Percentiles rank a stretch among this genome's conserved stretches.
These are phyloP conservation scores for Breviolum minutum DNA, from an alignment of 73 alveolate genomes.

Conservation along the genomic window DNA sequence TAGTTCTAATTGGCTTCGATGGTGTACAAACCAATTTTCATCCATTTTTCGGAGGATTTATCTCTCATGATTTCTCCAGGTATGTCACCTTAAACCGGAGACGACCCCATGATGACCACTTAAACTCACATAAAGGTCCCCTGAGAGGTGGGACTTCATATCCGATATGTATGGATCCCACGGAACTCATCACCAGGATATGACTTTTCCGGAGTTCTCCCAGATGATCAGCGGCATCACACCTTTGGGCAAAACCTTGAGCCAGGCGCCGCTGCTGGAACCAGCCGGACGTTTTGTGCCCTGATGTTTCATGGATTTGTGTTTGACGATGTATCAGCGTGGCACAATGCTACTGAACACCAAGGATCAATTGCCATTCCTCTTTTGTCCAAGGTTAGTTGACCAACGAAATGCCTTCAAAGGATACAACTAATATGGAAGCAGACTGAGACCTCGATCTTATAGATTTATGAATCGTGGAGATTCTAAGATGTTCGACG, in stretches of 20 bases:
- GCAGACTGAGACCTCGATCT: not conserved
- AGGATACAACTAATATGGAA: not conserved
- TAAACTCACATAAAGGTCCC: not conserved
- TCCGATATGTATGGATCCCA: not conserved
- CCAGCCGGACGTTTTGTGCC: not conserved
- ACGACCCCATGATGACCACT: not conserved
- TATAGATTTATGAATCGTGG: too few relatives aligned
- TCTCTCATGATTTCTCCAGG: not conserved
- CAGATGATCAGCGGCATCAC: slow-evolving; percentile 40
- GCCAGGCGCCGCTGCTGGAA: slow-evolving; percentile 8
- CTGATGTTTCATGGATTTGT: not conserved
- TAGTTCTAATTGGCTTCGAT: too few relatives aligned
- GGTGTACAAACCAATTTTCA: too few relatives aligned
- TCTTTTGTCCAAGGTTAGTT: too few relatives aligned
- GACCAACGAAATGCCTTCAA: too few relatives aligned
- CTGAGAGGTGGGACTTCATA: too few relatives aligned
- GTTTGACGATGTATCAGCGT: too few relatives aligned
- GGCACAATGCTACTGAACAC: too few relatives aligned
- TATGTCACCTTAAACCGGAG: not conserved
- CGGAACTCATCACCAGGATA: not conserved
- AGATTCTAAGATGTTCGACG: too few relatives aligned
- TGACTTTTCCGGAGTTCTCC: not conserved
- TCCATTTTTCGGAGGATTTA: not conserved
- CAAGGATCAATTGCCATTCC: too few relatives aligned
- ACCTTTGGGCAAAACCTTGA: not conserved